Base-by-base conservation (phyloP, 2,329 filamentous ascomycete genomes). In the Aspergillus alliaceus region DNA sequence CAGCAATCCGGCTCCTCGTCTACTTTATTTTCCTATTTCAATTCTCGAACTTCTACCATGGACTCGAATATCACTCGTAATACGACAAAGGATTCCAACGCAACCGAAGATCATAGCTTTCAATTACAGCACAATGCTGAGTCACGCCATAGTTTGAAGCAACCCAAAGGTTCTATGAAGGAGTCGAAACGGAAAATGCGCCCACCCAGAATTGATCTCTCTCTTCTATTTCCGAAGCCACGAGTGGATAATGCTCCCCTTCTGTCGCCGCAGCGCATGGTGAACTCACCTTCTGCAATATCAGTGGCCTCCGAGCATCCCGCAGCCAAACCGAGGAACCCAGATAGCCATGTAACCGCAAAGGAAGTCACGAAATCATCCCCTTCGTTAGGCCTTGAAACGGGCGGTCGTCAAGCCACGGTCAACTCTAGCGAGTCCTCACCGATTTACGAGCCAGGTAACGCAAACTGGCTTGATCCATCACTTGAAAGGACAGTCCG, bases 21-120 rank as follows among this genome's bases (percentile, higher is more conserved):
- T 1, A 78, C 79, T 3, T 64, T 81, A 11, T 76, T 73, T 59
- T 80, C 80, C 42, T 76, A 78, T 57, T 81, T 80, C 59, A 78
- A 77, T 60, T 71, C 76, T 20, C 72, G 77, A 50, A 77, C 75
- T 53, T 73, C 73, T 4, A 72, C 74, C 18, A 67, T 71, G 71
- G 20, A 67, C 58, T 53, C 71, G 68, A 31, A 66, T 67, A 22
- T 32, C 64, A 71, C 9, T 59, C 69, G 57, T 67, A 66, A 48
- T 50, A 51, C 56, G 51, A 37, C 59, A 51, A 50, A 49, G 42
- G 49, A 32, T 20, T 51, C 48, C 7, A 32, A 37, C 8, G 35
- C 18, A 9, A 44, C 50, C 25, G 42, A 44, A 27, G 40, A 25
- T 11, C 54, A 63, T 52, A 44, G 58, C 57, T 25, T 60, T 61